phyloP scores from a whole-genome alignment of 371 early-diverging fungal genomes.

The Lichtheimia ornata region DNA sequence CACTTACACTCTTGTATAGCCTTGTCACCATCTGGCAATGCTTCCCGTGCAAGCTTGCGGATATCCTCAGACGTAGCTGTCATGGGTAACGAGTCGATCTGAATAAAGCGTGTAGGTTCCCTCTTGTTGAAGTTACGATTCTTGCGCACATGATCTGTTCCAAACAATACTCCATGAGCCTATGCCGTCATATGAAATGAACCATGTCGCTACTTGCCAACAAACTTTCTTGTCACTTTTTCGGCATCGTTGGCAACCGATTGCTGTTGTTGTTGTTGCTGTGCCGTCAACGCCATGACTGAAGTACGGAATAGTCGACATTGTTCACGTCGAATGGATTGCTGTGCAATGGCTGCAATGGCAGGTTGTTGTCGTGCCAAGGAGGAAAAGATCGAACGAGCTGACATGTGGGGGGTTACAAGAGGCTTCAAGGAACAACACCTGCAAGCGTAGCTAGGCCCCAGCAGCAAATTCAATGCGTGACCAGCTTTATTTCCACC shows the following conservation, averaged over 20 bases:
- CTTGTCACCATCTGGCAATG: slow-evolving; percentile 39
- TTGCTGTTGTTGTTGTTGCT: background rate
- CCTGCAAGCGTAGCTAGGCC: background rate
- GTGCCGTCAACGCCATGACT: background rate
- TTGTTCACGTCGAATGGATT: background rate
- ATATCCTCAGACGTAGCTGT: slow-evolving; percentile 48
- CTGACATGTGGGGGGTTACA: slow-evolving; percentile 4
- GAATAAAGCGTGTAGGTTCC: slow-evolving; percentile 35
- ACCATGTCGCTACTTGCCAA: slow-evolving; percentile 6
- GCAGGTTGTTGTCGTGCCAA: slow-evolving; percentile 9
- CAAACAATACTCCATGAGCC: no score
- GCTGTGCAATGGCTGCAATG: background rate
- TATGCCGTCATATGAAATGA: background rate
- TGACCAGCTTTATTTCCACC: slow-evolving; percentile 1
- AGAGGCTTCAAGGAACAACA: background rate
- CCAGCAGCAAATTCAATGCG: background rate
- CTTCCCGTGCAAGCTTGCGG: slow-evolving; percentile 45
- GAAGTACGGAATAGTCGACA: slow-evolving; percentile 8
- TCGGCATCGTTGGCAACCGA: background rate
- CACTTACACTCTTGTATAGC: slow-evolving; percentile 30
- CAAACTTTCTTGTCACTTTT: slow-evolving; percentile 13
- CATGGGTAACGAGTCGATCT: slow-evolving; percentile 33
- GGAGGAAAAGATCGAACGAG: background rate
- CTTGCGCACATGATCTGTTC: slow-evolving; percentile 14
- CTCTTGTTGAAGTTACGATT: slow-evolving; percentile 10